Evolutionary conservation across 176 grass and related monocot species (phyloP).

Genomic region (Oryza meridionalis): DNA sequence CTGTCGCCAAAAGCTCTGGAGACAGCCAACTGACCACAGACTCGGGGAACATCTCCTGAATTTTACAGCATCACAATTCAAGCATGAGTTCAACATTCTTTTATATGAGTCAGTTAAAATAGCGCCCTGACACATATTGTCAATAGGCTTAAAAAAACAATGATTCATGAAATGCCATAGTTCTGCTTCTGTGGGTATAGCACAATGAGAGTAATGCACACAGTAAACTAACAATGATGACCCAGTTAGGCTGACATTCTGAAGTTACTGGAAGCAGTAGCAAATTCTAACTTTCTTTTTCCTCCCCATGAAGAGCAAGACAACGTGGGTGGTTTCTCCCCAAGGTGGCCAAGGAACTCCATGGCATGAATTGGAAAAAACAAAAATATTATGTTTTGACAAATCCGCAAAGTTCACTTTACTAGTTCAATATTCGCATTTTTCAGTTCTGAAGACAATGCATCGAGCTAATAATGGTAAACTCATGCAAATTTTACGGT

Average conservation of each 20-base stretch:
- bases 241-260: not conserved
- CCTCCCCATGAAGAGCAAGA: not conserved
- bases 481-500: not conserved
- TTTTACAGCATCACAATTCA: constrained; percentile 35
- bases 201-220: not conserved
- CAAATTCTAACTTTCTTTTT: constrained; percentile 7
- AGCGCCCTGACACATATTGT: not conserved
- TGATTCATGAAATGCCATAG: not conserved
- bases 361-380: not conserved
- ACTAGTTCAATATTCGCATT: not conserved
- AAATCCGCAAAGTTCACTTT: not conserved
- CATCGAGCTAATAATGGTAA: not conserved
- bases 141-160: not conserved
- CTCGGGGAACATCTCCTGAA: constrained; percentile 88
- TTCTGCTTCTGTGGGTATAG: constrained; percentile 13
- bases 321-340: not conserved
- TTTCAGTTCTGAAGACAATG: not conserved
- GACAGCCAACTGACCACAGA: constrained; percentile 81
- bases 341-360: not conserved
- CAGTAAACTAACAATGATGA: not conserved
- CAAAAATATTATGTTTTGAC: not conserved
- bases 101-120: not conserved
- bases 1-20: constrained; percentile 83
- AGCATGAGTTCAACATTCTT: not conserved
- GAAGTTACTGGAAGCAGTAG: not conserved